phyloP scores from a whole-genome alignment of 164 flowering plant genomes.

The Macadamia integrifolia region DNA sequence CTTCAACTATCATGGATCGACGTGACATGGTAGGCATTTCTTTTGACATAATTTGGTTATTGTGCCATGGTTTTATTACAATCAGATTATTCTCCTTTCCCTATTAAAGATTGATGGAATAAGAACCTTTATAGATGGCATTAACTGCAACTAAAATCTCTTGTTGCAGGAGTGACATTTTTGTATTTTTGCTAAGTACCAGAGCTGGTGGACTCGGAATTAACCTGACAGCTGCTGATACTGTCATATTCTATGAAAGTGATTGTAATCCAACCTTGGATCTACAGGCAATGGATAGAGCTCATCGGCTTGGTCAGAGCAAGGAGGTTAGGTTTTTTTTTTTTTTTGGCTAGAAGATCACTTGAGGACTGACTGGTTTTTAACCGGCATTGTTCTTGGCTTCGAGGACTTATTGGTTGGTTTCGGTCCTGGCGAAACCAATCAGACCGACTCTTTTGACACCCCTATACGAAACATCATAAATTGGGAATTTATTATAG shows the following conservation, averaged over 20 bases:
- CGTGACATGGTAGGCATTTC: conserved; percentile 75
- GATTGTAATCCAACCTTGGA: conserved; percentile 99
- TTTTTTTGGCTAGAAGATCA: too few species aligned
- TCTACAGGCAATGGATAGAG: conserved; percentile 99
- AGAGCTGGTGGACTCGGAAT: conserved; percentile 99
- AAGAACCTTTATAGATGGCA: not conserved
- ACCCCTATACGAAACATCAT: too few species aligned
- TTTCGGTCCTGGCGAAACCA: too few species aligned
- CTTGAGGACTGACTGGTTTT: too few species aligned
- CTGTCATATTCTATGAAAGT: conserved; percentile 98
- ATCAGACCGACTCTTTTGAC: too few species aligned
- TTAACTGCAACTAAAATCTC: not conserved
- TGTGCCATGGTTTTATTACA: not conserved
- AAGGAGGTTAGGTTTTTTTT: conserved; percentile 63
- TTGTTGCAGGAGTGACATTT: conserved; percentile 83
- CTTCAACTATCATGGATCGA: conserved; percentile 95
- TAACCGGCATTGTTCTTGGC: too few species aligned
- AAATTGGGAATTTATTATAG: too few species aligned
- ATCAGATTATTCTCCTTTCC: not conserved
- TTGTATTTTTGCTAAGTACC: conserved; percentile 94
- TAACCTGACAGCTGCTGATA: conserved; percentile 98
- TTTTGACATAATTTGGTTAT: not conserved
- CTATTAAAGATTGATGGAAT: not conserved
- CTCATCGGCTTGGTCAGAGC: conserved; percentile 96
- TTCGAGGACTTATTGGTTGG: too few species aligned